Evolutionary conservation across 2,329 filamentous ascomycete species (phyloP), one percentile per base, ranked within the genome.

Genomic region (Pestalotiopsis sp.): DNA sequence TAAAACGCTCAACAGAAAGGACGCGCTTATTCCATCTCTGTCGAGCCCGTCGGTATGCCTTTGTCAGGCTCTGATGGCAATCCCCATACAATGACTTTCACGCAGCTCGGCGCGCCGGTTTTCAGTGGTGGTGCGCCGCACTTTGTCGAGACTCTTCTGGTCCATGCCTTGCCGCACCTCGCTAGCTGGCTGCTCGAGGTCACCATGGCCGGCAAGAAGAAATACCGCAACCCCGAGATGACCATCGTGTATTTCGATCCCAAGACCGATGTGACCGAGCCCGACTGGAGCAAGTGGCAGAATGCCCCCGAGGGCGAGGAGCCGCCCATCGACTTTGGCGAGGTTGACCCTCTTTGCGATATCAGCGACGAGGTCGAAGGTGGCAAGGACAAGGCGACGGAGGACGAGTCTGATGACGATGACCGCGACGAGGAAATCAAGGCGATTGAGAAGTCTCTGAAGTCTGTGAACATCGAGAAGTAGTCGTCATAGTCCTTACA

Each of bases 81-180:
- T 72, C 76, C 79, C 0, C 72, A 77, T 14, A 79, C 81, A 2
- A 68, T 71, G 1, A 73, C 76, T 49, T 81, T 84, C 75, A 82
- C 82, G 0, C 72, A 78, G 12, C 82, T 87, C 58, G 91, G 91
- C 4, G 92, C 88, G 71, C 91, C 92, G 4, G 86, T 90, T 70
- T 92, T 91, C 78, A 91, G 91, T n/a, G 87, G 90, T 1, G 91
- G 91, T 3, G 88, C 92, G 70, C 73, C 80, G 1, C 76, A 83
- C 41, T 83, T 89, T 74, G 81, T 81, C 7, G 93, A 97, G 77
- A 82, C 83, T 49, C 86, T 93, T 70, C 84, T 95, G 66, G 82
- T 91, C 13, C 77, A 77, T 12, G 85, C 87, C 0, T 86, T 88
- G 71, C 73, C 76, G 13, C 77, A 82, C 2, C 86, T 93, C 31